Conservation (phyloP, 2,329 filamentous ascomycete genomes). For the Onygena corvina region DNA sequence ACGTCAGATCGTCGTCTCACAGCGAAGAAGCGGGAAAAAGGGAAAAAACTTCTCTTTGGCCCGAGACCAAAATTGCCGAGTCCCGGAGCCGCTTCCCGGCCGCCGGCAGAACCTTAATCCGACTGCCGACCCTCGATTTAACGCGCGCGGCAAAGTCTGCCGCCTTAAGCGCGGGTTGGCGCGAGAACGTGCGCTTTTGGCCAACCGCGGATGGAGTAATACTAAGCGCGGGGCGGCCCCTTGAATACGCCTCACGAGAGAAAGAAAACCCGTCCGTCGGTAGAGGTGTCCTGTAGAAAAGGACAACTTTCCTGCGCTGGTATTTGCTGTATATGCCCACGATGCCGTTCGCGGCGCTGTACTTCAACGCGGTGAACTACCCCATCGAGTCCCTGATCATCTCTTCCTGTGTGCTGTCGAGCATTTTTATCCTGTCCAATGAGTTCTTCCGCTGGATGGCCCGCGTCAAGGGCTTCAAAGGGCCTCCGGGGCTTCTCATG, state of each 20-base stretch:
- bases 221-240: background rate
- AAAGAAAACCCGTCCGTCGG: background rate
- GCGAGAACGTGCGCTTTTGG: background rate
- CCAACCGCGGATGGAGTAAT: background rate
- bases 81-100: background rate
- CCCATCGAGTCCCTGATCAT: background rate
- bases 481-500: slow-evolving; percentile 41
- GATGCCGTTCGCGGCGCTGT: background rate
- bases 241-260: too few relatives aligned
- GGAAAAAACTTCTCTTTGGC: too few relatives aligned
- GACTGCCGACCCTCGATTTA: background rate
- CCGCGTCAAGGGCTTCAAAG: slow-evolving; percentile 38
- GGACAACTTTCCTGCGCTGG: background rate
- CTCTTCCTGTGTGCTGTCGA: slow-evolving; percentile 20
- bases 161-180: background rate
- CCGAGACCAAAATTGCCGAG: background rate
- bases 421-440: slow-evolving; percentile 40
- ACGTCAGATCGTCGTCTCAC: too few relatives aligned
- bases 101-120: background rate
- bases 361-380: background rate
- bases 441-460: slow-evolving; percentile 38
- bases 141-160: background rate
- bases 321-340: background rate
- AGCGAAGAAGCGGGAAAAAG: background rate
- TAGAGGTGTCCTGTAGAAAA: background rate